These are phyloP conservation scores for Proliferodiscus dingleyae DNA, from an alignment of 2,329 filamentous ascomycete species.

Conservation along the genomic window DNA sequence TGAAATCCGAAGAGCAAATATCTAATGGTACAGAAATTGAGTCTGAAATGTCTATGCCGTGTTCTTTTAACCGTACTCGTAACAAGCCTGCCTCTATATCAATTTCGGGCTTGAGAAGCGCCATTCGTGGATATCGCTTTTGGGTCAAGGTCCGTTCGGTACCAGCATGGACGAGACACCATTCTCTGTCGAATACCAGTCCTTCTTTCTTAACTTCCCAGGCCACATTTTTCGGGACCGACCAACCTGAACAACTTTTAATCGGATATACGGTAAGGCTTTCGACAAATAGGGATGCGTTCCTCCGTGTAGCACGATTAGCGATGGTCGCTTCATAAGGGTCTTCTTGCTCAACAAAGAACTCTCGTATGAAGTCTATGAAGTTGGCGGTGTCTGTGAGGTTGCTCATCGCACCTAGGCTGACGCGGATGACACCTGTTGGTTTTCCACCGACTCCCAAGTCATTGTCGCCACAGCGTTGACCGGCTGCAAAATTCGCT, in stretches of 20 bases:
- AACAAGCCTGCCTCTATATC: slow-evolving; percentile 66
- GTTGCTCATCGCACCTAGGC: slow-evolving; percentile 87
- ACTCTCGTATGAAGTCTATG: slow-evolving; percentile 65
- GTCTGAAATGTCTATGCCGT: background rate
- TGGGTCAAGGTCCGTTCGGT: slow-evolving; percentile 82
- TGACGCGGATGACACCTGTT: slow-evolving; percentile 80
- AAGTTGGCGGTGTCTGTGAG: slow-evolving; percentile 68
- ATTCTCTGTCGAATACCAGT: slow-evolving; percentile 90
- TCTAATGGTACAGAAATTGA: background rate
- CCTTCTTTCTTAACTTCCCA: slow-evolving; percentile 84
- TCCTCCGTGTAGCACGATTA: background rate
- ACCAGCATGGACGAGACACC: slow-evolving; percentile 86
- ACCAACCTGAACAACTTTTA: slow-evolving; percentile 85
- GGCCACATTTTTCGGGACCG: slow-evolving; percentile 53
- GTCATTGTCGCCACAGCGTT: slow-evolving; percentile 80
- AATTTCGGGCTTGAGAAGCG: slow-evolving; percentile 68
- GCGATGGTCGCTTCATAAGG: background rate
- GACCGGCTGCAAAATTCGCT: slow-evolving; percentile 77
- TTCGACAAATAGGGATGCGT: slow-evolving; percentile 46
- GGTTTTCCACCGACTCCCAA: slow-evolving; percentile 67
- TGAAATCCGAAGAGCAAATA: too few species aligned
- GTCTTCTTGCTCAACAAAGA: slow-evolving; percentile 39
- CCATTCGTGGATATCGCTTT: slow-evolving; percentile 85
- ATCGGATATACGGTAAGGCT: slow-evolving; percentile 78
- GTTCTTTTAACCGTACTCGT: slow-evolving; percentile 49